Base-by-base conservation (phyloP, 2,329 filamentous ascomycete species). In the Aspergillus brunneoviolaceus region DNA sequence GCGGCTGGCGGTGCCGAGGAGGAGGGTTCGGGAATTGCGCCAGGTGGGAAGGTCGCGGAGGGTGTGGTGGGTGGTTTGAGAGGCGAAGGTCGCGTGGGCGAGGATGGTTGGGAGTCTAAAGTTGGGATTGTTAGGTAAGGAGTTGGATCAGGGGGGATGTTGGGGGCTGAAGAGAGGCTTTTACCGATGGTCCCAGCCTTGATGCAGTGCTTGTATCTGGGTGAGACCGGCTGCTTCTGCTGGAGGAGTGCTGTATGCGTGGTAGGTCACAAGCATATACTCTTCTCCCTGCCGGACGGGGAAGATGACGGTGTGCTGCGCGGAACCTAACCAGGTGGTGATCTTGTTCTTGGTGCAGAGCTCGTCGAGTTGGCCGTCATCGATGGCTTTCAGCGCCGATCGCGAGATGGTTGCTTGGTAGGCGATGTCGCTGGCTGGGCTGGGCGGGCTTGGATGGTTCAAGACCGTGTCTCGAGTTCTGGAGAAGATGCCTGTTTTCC, bases 61-160 rank as follows among this genome's bases (percentile, higher is more conserved):
- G 14, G 5, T 21, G 47, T 27, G 14, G 14, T 49, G 29, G 23
- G 23, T 31, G 7, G 14, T 16, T 11, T n/a, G 47, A 19, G 25
- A 16, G 52, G 11, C 5, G 25, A 29, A 47, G 25, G 29, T 23
- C 9, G 25, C 23, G 23, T 47, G 12, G 11, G 35, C 25, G 16
- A 58, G 53, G 12, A 55, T 49, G 39, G 53, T 49, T 19, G 35
- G 53, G 16, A 55, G 53, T 27, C 53, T 55, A n/a, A 19, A 6
- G 1, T 27, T n/a, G 2, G 16, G 3, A 31, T 45, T 1, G n/a
- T 49, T 49, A 5, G 42, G 2, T 23, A 39, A 12, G 14, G 6
- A 14, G 25, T 12, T 3, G 9, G 19, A 9, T 27, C 2, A 16
- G 31, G 16, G 16, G 42, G 7, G 21, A 6, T 47, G n/a, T n/a